Base-by-base conservation (phyloP, 2,329 filamentous ascomycete species). In the Clarireedia homoeocarpa region DNA sequence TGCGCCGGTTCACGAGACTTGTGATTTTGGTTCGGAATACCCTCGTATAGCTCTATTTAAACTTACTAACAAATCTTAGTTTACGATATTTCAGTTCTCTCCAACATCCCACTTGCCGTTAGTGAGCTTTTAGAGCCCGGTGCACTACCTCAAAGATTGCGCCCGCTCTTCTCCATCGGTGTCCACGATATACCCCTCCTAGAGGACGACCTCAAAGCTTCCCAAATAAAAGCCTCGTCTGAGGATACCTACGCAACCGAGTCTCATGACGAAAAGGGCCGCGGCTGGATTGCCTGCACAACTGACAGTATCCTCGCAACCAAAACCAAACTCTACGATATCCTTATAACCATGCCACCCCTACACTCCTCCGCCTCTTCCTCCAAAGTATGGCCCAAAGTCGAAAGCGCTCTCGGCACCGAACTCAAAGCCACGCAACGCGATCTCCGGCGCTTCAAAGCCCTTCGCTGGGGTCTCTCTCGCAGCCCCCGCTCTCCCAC, bases 231-330 rank as follows among this genome's bases (percentile, higher is more conserved):
- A 58, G 67, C 61, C 55, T 66, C 48, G 66, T 64, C 56, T 58
- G 71, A 42, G 34, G 44, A 47, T 20, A 53, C 45, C 56, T 51
- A 64, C 61, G 44, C 69, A 73, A 23, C 45, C 47, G 63, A 56
- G 69, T 71, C 47, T 69, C 69, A 44, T 69, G 78, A 76, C 24
- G 77, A 82, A 44, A 69, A 72, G 24, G 77, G 77, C 34, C 73
- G 79, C 14, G 88, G 91, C 40, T 99, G 91, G 91, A 85, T 96
- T 58, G 94, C 92, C 12, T 96, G 91, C 71, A 96, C 92, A 3
- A 97, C 92, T 1, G 94, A 99, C 72, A 92, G 88, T 67, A 94
- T 99, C 57, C 79, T 99, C 14, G 84, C 83, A 48, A 87, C 89
- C 71, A 97, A 97, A 73, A 82, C 85, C 51, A 81, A 87, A 2